These are phyloP conservation scores for Lachnellula occidentalis DNA, from an alignment of 2,329 filamentous ascomycete genomes.

Conservation along the genomic window DNA sequence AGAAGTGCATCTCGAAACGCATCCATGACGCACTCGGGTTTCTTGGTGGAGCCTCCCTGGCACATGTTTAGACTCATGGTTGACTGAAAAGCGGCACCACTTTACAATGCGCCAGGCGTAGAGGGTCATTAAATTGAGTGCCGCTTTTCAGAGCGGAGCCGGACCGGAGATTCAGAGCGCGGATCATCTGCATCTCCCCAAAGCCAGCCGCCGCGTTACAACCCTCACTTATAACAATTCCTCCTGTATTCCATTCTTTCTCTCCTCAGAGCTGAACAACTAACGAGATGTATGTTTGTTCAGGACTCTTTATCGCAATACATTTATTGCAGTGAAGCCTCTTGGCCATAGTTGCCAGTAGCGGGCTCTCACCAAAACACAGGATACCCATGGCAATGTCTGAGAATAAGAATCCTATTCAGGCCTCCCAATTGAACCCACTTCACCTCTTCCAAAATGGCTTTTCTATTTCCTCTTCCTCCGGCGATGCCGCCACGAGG, in stretches of 20 bases:
- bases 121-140: too few relatives aligned
- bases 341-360: too few relatives aligned
- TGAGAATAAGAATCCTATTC: slow-evolving; percentile 7
- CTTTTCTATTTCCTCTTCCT: slow-evolving; percentile 20
- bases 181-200: too few relatives aligned
- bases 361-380: neutral
- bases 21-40: slow-evolving; percentile 4
- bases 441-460: slow-evolving; percentile 24
- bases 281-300: neutral
- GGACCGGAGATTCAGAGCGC: too few relatives aligned
- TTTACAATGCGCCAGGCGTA: neutral
- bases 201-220: too few relatives aligned
- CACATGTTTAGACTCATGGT: neutral
- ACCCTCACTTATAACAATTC: too few relatives aligned
- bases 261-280: neutral
- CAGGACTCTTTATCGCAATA: slow-evolving; percentile 1
- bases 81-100: neutral
- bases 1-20: too few relatives aligned
- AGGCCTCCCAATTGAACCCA: slow-evolving; percentile 18
- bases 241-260: neutral
- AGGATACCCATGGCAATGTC: slow-evolving; percentile 12
- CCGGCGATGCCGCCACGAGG: slow-evolving; percentile 20
- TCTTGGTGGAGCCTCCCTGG: neutral
- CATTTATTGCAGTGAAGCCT: neutral
- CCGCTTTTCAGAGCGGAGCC: too few relatives aligned